Conservation (phyloP, 306 rosid species). For the Myrica gale region DNA sequence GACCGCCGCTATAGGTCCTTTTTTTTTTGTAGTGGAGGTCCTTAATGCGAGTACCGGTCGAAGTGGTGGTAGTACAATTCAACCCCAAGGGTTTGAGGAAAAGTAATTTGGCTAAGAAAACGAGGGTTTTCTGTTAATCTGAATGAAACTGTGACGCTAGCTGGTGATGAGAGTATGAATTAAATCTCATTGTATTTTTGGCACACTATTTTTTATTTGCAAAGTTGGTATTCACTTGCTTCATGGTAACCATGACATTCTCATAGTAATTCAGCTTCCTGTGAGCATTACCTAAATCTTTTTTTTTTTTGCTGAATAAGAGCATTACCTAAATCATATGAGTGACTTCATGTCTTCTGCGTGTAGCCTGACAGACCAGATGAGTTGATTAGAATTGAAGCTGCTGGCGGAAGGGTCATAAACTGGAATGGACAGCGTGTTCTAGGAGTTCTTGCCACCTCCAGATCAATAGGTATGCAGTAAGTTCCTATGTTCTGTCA, state of each 20-base stretch:
- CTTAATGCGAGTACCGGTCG: neutral
- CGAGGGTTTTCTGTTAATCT: neutral
- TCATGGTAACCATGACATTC: neutral
- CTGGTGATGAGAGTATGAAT: neutral
- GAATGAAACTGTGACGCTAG: neutral
- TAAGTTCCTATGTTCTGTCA: neutral
- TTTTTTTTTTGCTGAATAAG: no score
- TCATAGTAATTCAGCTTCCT: neutral
- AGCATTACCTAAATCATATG: neutral
- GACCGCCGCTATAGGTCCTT: no score
- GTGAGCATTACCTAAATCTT: neutral
- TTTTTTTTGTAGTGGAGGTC: no score
- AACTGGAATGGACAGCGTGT: constrained; percentile 92
- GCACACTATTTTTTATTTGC: neutral
- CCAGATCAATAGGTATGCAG: constrained; percentile 78
- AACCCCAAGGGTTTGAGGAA: no score
- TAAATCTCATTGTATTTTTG: no score
- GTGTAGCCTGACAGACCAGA: constrained; percentile 73
- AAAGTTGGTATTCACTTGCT: neutral
- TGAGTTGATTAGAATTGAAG: constrained; percentile 91
- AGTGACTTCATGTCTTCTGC: neutral
- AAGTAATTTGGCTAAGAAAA: neutral
- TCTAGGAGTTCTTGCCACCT: constrained; percentile 89
- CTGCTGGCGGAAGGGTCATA: constrained; percentile 84
- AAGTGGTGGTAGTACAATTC: neutral